Base-by-base conservation (phyloP, 768 basidiomycete genomes). In the Lactarius sp. region DNA sequence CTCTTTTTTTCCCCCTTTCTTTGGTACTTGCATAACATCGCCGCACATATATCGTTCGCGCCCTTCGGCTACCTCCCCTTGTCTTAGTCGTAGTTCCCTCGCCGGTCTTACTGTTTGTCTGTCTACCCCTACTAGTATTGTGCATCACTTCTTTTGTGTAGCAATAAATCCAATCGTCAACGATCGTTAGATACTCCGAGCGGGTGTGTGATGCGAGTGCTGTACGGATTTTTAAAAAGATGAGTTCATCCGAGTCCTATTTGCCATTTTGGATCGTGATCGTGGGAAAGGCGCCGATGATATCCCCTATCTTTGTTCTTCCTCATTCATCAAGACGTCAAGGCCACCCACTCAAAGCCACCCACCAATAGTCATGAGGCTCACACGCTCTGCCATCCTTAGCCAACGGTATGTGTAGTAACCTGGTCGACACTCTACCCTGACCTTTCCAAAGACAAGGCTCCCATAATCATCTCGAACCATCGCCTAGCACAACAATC, bases 111-210 rank as follows among this genome's bases (percentile, higher is more conserved):
- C 22, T 57, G 20, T 59, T 7, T 33, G 55, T 20, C 8, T 31
- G 16, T 56, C 27, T 54, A 41, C 13, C 37, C 22, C 27, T 34
- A 22, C 53, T 41, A 41, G 53, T 22, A 54, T 16, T 49, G 33
- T 57, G n/a, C 57, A 50, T 59, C 22, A 50, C 34, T 6, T 41
- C 13, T 47, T 33, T 36, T 31, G 56, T 47, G 56, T 56, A 56
- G 56, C 56, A 46, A 56, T 47, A 56, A 20, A 56, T 47, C 31
- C 27, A 31, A 13, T 36, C 8, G 33, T 47, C 9, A 56, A 18
- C 6, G 37, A 46, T 46, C 46, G n/a, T 20, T 9, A 6, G 18
- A 44, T 44, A 46, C 46, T 44, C 14, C 5, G 42, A 18, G 42
- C 6, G 42, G n/a, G 42, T 44, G 27, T 2, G 27, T 2, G 27